Base-by-base conservation (phyloP, 2,329 filamentous ascomycete species). In the Byssothecium circinans region DNA sequence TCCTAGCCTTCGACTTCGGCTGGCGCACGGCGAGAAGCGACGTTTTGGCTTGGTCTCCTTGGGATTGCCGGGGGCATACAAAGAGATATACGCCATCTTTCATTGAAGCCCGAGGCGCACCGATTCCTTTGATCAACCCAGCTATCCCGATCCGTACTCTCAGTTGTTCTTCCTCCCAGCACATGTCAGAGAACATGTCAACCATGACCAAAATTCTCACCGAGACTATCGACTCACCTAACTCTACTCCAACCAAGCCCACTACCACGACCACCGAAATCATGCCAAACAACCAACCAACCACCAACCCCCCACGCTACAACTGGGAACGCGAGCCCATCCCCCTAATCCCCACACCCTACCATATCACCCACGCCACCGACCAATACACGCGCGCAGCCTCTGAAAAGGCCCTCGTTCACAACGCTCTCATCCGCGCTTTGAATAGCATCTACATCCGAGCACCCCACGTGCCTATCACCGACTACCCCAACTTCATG, bases 371-470 rank as follows among this genome's bases (percentile, higher is more conserved):
- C 27, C 29, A 38, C 20, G 25, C 43, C 27, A 43, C 77, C 30
- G 81, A 84, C 58, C 73, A 82, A 54, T 84, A 83, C 65, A 82
- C 79, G 1, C 75, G 74, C 0, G 80, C 79, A 18, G 81, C 82
- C 0, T 82, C 81, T 14, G 79, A 85, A 66, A 85, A 84, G 82
- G 75, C 77, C 2, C 65, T 84, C 42, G 71, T 83, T 41, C 82
- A 86, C 73, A 86, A 86, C 58, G 72, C 78, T 46, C 80, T 86
- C 58, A 78, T 85, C 53, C 80, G 83, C 34, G 81, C 81, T 44
- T 83, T 81, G 73, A 86, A 86, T 67, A 79, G 76, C 58, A 83
- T 86, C 60, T 83, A 81, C 62, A 75, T 79, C 33, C 83, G 85
- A 64, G 81, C 81, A 1, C 75, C 54, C 10, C 71, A 79, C 56